Evolutionary conservation across 352 stramenopile species (phyloP), one percentile per base, ranked within the genome.

Genomic region (Phytophthora hybrid): DNA sequence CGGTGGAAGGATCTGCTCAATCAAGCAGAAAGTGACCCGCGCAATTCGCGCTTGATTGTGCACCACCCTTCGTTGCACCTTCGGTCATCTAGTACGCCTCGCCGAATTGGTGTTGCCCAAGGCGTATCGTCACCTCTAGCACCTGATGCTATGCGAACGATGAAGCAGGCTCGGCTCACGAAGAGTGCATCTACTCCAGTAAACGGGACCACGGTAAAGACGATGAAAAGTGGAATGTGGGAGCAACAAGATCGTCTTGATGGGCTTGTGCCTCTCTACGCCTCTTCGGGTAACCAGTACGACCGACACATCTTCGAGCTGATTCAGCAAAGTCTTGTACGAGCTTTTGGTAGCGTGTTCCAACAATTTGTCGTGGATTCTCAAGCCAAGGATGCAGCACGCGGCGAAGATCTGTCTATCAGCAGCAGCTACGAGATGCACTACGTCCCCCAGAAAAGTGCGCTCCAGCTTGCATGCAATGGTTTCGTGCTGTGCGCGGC

Each of bases 1-100:
- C 78, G 89, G 11, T 95, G 88, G 88, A 93, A 92, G 18, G 89
- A 96, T 66, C 54, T 96, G 14, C 59, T 94, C 5, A 87, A 88
- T 41, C 88, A 93, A 63, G 87, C 85, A 31, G 85, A 93, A 71
- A 90, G 76, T 18, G 74, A 93, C 19, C 85, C 86, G 9, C 69
- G 66, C 10, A 84, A 84, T 52, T 94, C 85, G 10, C 78, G 77
- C 0, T 73, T 94, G 3, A 91, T 94, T 66, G 82, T 91, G 21
- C 83, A 91, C n/a, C 67, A 80, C 29, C 68, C 64, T 6, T 79
- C 78, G 52, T 54, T 74, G 19, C 74, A 77, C 32, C 41, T 74
- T 5, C 77, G 77, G 23, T 68, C 68, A 29, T 57, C 63, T 13
- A 84, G 69, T 47, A 74, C 70, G 11, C 66, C 61, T 69, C 65